phyloP scores from a whole-genome alignment of 1,139 yeast species.

The Scheffersomyces stambukii region DNA sequence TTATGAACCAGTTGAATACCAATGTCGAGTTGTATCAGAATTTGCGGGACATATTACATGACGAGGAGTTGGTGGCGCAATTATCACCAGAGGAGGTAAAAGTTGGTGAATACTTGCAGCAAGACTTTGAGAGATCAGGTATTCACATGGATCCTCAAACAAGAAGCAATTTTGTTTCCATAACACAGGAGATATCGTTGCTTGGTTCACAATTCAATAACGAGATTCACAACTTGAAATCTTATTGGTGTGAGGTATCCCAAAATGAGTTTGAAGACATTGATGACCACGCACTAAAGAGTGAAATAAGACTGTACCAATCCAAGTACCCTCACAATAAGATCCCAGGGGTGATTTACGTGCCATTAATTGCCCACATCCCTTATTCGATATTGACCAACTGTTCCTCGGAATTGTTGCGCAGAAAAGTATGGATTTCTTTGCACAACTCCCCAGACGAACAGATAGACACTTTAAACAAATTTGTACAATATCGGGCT shows the following conservation, averaged over 20 bases:
- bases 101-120: conserved; percentile 75
- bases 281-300: conserved; percentile 17
- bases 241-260: conserved; percentile 36
- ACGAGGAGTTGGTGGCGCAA: conserved; percentile 27
- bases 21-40: conserved; percentile 67
- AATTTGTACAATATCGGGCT: conserved; percentile 63
- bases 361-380: conserved; percentile 68
- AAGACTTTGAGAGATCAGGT: conserved; percentile 90
- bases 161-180: conserved; percentile 65
- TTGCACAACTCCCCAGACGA: conserved; percentile 55
- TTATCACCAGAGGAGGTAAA: conserved; percentile 70
- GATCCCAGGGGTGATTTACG: conserved; percentile 11
- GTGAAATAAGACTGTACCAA: conserved; percentile 26
- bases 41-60: conserved; percentile 52
- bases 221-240: conserved; percentile 44
- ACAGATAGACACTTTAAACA: conserved; percentile 59
- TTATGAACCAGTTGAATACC: conserved; percentile 90
- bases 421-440: conserved; percentile 72
- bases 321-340: conserved; percentile 13
- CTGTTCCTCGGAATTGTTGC: conserved; percentile 51
- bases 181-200: conserved; percentile 78
- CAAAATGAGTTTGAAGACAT: conserved; percentile 28
- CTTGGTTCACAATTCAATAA: conserved; percentile 77
- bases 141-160: conserved; percentile 72
- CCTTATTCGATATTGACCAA: conserved; percentile 64